Evolutionary conservation across 2,329 filamentous ascomycete genomes (phyloP), one percentile per base, ranked within the genome.

Genomic region (Xylaria sp.): DNA sequence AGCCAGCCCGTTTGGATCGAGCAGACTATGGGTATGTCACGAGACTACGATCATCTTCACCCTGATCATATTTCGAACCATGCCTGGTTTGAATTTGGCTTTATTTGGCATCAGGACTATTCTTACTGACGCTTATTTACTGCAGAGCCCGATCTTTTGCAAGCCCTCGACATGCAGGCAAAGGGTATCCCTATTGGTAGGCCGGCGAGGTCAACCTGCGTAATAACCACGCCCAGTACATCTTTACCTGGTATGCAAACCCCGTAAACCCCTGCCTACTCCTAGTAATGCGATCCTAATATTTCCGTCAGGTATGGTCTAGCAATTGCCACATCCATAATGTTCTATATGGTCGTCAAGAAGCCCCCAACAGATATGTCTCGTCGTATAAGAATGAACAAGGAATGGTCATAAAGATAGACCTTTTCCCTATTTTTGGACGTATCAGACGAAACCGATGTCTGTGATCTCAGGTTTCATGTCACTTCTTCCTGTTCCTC

Each of bases 151-250:
- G 92, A 95, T 75, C 83, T 94, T 71, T 79, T 97, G 71, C 85
- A 87, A 69, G 84, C 89, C 66, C 89, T 92, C 74, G 88, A 94
- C 71, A 87, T 92, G 73, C 86, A 92, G 73, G 83, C 85, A 14
- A 91, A 90, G 71, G 95, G 95, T 28, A 89, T 97, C 63, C 95
- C 95, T 1, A 94, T 97, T 74, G 95, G 94, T 14, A 86, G 94
- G 74, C 81, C 6, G 86, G 95, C 4, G 92, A 96, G 78, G 94
- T 99, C 64, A 96, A 96, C 75, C 81, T 99, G 74, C 87, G 92
- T 76, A 99, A 99, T 76, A 98, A 96, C 78, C 95, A 99, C 78
- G 89, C 92, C 67, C 95, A 98, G 82, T 99, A 99, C 78, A 99
- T 99, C 70, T 95, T 97, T 77, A 99, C 95, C 69, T 99, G 95